Conservation (phyloP, 2,329 filamentous ascomycete genomes). For the Scolecobasidium constrictum region DNA sequence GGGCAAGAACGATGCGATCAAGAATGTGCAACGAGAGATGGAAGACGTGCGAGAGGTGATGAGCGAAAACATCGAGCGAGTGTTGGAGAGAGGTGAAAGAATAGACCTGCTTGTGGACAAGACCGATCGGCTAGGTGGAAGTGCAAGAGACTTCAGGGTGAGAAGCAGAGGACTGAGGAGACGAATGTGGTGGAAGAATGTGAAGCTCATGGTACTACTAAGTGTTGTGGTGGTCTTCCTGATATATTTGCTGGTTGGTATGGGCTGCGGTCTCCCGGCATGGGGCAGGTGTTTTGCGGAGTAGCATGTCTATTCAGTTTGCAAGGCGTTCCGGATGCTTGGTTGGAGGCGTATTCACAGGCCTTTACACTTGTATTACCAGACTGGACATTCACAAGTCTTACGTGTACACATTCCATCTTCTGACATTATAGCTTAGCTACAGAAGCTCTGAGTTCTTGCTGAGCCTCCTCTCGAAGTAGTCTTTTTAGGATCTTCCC, state of each 20-base stretch:
- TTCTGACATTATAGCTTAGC: conserved; percentile 8
- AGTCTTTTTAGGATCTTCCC: conserved; percentile 63
- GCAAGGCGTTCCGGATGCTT: background rate
- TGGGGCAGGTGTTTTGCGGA: conserved; percentile 29
- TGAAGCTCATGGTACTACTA: conserved; percentile 80
- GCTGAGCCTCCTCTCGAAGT: conserved; percentile 37
- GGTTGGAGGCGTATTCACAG: background rate
- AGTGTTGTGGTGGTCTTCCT: conserved; percentile 61
- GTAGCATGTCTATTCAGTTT: no score
- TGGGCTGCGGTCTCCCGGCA: conserved; percentile 56
- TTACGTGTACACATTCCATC: no score
- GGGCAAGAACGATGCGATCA: conserved; percentile 69
- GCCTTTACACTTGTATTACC: background rate
- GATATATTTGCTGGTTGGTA: conserved; percentile 60
- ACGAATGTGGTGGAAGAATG: conserved; percentile 99
- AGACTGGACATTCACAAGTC: background rate
- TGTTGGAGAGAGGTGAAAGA: conserved; percentile 77
- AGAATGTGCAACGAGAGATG: conserved; percentile 78
- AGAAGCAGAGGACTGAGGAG: conserved; percentile 76
- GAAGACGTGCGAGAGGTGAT: conserved; percentile 88
- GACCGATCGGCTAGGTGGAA: conserved; percentile 83
- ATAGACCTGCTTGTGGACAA: conserved; percentile 94
- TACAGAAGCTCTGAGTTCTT: conserved; percentile 11
- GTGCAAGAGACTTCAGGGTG: conserved; percentile 81
- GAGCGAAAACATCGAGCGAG: conserved; percentile 87